phyloP scores from a whole-genome alignment of 2,329 filamentous ascomycete species.

The Claviceps monticola region DNA sequence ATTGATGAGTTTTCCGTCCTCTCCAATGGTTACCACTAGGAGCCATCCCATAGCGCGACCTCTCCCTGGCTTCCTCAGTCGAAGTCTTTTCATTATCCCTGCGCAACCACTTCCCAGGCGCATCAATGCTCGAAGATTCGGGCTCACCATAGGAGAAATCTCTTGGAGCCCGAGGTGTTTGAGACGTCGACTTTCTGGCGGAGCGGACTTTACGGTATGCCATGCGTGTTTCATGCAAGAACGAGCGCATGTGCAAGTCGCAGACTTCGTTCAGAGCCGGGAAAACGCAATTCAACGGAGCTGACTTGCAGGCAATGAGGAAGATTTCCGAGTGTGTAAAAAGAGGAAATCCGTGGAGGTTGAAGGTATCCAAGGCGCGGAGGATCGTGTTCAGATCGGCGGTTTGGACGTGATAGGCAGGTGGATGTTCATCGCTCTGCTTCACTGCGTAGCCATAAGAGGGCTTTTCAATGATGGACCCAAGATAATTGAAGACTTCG shows the following conservation, averaged over 20 bases:
- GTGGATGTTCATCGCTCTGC: not conserved
- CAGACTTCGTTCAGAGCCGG: not conserved
- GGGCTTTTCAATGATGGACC: not conserved
- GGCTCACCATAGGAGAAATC: not conserved
- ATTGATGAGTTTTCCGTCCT: not conserved
- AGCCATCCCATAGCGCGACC: not conserved
- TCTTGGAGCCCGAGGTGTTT: not conserved
- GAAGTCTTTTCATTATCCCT: not conserved
- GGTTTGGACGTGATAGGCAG: not conserved
- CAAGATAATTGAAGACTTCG: not conserved
- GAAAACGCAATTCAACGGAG: not conserved
- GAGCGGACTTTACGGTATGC: not conserved
- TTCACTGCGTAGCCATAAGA: not conserved
- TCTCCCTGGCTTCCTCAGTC: not conserved
- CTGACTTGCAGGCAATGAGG: not conserved
- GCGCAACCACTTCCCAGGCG: not conserved
- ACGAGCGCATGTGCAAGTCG: not conserved
- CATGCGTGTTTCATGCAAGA: not conserved
- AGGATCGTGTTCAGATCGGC: not conserved
- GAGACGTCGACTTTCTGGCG: not conserved
- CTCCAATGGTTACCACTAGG: not conserved
- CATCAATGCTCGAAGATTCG: not conserved
- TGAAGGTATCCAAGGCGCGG: not conserved
- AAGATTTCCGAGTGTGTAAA: not conserved
- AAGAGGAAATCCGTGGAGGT: not conserved